Base-by-base conservation (phyloP, 139 green algal genomes). In the Auxenochlorella protothecoides region DNA sequence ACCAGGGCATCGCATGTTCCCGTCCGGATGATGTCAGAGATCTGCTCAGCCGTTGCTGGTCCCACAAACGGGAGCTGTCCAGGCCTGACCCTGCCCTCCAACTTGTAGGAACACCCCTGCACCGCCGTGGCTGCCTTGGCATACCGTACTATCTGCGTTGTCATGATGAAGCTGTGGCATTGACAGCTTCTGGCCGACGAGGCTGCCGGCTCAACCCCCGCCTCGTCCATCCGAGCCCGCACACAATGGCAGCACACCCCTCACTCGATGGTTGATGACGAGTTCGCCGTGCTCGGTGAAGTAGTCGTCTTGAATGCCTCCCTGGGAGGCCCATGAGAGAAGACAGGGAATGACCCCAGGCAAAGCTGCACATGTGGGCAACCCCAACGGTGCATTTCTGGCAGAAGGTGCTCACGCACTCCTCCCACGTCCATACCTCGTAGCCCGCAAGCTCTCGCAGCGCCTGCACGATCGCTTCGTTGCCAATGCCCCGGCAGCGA, bases 31-130 rank as follows among this genome's bases (percentile, higher is more conserved):
- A 84, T 66, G n/a, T 81, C 72, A 2, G 16, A 68, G 14, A 84
- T 72, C 62, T 83, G 73, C n/a, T 44, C 59, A 2, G 65, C 71
- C 4, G 16, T 70, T 8, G 55, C 67, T 2, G 8, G 51, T 0
- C 71, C 78, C 27, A 74, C 56, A 59, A 69, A 83, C 12, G 79
- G 79, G 67, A 81, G 76, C 62, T 73, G 51, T 12, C 69, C 70
- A 2, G 72, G 68, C 27, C 53, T 9, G 52, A 80, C 12, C 3
- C 16, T 59, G 14, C 62, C 59, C 8, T 44, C 53, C 6, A 84
- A 76, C 52, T 71, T 73, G 75, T 76, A 84, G 7, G 74, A 60
- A 53, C 75, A 81, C 0, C 55, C 68, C 54, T 66, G 61, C 65
- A 81, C 72, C 9, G 60, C 71, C 2, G 79, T 67, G 2, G 79